These are phyloP conservation scores for Echites panduratus DNA, from an alignment of 257 asterid genomes.

Conservation along the genomic window DNA sequence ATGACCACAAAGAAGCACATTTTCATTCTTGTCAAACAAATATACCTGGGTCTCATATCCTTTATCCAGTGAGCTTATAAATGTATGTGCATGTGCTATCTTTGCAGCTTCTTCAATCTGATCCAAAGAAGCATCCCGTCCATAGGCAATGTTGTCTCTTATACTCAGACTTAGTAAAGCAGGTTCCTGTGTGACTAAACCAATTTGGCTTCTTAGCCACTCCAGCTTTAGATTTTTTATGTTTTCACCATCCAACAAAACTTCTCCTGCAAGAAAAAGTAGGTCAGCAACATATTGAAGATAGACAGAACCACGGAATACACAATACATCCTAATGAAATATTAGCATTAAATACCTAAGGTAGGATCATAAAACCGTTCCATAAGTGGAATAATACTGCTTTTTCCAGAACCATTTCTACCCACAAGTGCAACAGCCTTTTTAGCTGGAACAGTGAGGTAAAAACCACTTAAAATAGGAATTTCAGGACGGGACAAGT, in stretches of 20 bases:
- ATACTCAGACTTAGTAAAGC: constrained; percentile 95
- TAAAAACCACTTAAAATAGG: constrained; percentile 98
- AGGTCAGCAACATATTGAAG: not conserved
- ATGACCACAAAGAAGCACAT: constrained; percentile 16
- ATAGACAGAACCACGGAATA: not conserved
- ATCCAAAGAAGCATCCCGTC: constrained; percentile 79
- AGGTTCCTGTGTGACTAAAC: constrained; percentile 98
- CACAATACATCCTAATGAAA: not conserved
- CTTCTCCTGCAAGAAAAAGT: constrained; percentile 70
- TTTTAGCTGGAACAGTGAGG: constrained; percentile 95
- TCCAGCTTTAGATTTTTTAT: constrained; percentile 90
- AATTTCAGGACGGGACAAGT: constrained; percentile 97
- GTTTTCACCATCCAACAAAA: constrained; percentile 97
- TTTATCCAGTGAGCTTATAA: constrained; percentile 85
- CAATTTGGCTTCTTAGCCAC: constrained; percentile 97
- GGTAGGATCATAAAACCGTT: constrained; percentile 97
- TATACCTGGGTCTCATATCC: constrained; percentile 94
- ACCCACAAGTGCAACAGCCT: constrained; percentile 98
- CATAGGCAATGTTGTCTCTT: constrained; percentile 95
- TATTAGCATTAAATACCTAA: constrained; percentile 45
- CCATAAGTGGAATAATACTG: constrained; percentile 98
- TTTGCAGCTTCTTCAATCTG: constrained; percentile 99
- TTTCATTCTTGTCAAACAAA: constrained; percentile 1
- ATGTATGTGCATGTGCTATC: constrained; percentile 98
- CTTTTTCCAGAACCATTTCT: constrained; percentile 99